Base-by-base conservation (phyloP, 345 rosid species). In the Gossypium sturtianum region DNA sequence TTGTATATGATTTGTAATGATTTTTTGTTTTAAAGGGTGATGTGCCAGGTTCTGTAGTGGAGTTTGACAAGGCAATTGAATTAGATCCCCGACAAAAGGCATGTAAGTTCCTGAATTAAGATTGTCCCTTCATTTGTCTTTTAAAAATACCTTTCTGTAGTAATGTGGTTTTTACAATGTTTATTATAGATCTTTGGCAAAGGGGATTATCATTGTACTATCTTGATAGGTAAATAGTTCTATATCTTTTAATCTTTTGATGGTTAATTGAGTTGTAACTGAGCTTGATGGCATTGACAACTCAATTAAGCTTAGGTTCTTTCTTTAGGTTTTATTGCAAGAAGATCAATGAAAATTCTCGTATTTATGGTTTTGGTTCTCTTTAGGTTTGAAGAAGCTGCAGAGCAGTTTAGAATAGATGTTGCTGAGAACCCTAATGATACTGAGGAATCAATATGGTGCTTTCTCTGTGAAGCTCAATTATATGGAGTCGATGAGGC, bases 401-500 rank as follows among this genome's bases (percentile, higher is more conserved):
- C 97, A 15, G 89, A 90, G 80, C 98, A 94, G 88, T 94, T 94
- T 65, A 78, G 92, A 34, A n/a, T 89, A 66, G 97, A 92, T 86
- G 98, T 94, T 85, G 93, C 91, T 16, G 87, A 86, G 70, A 94
- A 94, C 76, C 95, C 97, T 51, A 89, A 92, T 82, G 97, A 94
- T 64, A 92, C 98, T 0, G 98, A 90, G 85, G 98, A 92, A 75
- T 90, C 98, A 1, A 90, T 94, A 71, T 92, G 97, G 98, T 89
- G 97, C 78, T 90, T 82, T 84, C 93, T 94, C 11, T 94, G 97
- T 59, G 95, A 92, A 79, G 97, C 97, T 62, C 83, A 80, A 65
- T 74, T 90, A 4, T 87, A 77, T 45, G 97, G 97, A 78, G 82
- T 82, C 71, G 89, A 84, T 48, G 88, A 74, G 57, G 97, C 97